Conservation (phyloP, 257 asterid species). For the Verbena officinalis region DNA sequence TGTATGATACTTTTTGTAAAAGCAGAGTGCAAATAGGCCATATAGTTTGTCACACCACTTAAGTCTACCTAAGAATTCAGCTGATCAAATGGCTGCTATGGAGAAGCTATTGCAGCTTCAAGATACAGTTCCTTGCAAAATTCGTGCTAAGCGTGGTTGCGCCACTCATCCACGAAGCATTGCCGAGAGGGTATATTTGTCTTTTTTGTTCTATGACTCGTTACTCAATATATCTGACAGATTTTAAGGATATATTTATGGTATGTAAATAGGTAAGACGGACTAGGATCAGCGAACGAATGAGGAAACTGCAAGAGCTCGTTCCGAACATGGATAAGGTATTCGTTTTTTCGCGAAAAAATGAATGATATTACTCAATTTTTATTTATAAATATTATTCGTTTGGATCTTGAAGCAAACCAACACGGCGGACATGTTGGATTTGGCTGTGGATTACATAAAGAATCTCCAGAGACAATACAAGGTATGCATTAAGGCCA, state of each 20-base stretch:
- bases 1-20: too few relatives aligned
- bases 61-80: conserved; percentile 67
- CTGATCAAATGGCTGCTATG: conserved; percentile 49
- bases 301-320: conserved; percentile 88
- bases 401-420: conserved; percentile 74
- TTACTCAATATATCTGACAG: too few relatives aligned
- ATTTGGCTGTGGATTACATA: conserved; percentile 88
- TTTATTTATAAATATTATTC: not conserved
- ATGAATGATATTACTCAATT: too few relatives aligned
- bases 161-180: conserved; percentile 98
- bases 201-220: not conserved
- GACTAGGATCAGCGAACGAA: conserved; percentile 88
- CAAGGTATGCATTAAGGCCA: conserved; percentile 47
- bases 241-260: not conserved
- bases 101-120: conserved; percentile 74
- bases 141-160: conserved; percentile 92
- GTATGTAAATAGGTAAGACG: conserved; percentile 64
- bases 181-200: conserved; percentile 77
- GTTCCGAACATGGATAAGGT: conserved; percentile 98
- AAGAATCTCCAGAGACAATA: conserved; percentile 78
- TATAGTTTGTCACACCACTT: conserved; percentile 58
- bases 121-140: conserved; percentile 74
- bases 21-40: conserved; percentile 51
- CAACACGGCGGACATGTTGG: conserved; percentile 91
- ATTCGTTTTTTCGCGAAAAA: not conserved